Conservation (phyloP, 1,284 basidiomycete genomes). For the Retiboletus fuscus region DNA sequence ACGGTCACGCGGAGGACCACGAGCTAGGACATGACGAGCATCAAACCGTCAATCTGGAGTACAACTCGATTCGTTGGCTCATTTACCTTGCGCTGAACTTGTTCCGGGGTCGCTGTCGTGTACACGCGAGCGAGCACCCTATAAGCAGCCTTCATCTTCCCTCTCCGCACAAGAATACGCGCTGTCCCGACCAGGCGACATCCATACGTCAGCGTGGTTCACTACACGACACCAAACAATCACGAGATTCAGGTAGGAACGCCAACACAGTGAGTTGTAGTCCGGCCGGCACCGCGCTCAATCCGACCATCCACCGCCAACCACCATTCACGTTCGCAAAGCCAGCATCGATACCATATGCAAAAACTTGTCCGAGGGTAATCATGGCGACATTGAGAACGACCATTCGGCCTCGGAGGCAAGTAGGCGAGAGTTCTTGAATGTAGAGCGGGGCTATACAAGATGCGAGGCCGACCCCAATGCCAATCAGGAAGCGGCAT, state of each 20-base stretch:
- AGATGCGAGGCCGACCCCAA: slow-evolving; percentile 78
- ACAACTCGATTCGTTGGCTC: background rate
- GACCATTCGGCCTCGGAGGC: slow-evolving; percentile 82
- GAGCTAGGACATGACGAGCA: slow-evolving; percentile 52
- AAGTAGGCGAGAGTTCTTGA: slow-evolving; percentile 84
- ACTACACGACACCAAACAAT: slow-evolving; percentile 40
- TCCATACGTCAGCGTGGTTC: slow-evolving; percentile 1
- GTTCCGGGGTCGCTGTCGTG: slow-evolving; percentile 68
- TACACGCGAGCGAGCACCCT: slow-evolving; percentile 75
- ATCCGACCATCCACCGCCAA: slow-evolving; percentile 89
- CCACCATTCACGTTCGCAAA: slow-evolving; percentile 74
- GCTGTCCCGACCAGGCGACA: slow-evolving; percentile 54
- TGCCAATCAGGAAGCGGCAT: slow-evolving; percentile 80
- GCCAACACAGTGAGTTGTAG: slow-evolving; percentile 72
- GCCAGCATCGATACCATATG: slow-evolving; percentile 81
- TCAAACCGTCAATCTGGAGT: background rate
- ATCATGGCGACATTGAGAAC: slow-evolving; percentile 75
- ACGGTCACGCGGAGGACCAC: slow-evolving; percentile 72
- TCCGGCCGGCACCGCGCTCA: slow-evolving; percentile 75
- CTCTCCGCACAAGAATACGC: slow-evolving; percentile 75
- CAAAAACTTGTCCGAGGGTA: slow-evolving; percentile 80
- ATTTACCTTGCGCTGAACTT: slow-evolving; percentile 73
- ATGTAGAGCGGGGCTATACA: slow-evolving; percentile 88
- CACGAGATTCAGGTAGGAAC: slow-evolving; percentile 83
- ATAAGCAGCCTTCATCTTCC: slow-evolving; percentile 61